Conservation (phyloP, 306 rosid species). For the Dryas drummondii region DNA sequence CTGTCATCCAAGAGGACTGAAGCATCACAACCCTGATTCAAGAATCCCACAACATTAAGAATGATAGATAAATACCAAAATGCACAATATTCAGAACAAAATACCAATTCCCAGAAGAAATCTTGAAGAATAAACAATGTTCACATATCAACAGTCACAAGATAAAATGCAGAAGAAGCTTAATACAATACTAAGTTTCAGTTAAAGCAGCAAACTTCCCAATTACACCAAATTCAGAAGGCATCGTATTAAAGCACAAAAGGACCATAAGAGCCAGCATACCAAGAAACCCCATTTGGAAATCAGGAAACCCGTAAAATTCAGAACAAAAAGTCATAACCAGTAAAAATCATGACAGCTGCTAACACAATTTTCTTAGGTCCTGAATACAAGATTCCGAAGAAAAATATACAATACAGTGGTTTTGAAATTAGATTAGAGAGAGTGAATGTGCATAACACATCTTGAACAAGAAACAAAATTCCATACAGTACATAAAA, state of each 20-base stretch:
- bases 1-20: conserved; percentile 54
- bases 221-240: background rate
- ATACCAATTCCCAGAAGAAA: background rate
- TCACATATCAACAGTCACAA: background rate
- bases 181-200: background rate
- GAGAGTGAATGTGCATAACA: too few relatives aligned
- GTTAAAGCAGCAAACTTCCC: background rate
- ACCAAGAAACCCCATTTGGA: too few relatives aligned
- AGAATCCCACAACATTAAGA: background rate
- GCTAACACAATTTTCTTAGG: too few relatives aligned
- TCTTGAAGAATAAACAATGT: background rate
- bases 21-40: conserved; percentile 49
- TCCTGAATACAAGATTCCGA: too few relatives aligned
- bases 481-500: too few relatives aligned
- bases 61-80: background rate
- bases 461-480: too few relatives aligned
- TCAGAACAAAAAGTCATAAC: background rate
- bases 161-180: background rate
- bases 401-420: too few relatives aligned
- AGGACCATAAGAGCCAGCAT: background rate
- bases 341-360: too few relatives aligned
- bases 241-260: background rate
- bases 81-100: background rate
- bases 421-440: too few relatives aligned
- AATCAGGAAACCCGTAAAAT: too few relatives aligned